Conservation (phyloP, 164 flowering plant species). For the Nymphaea thermarum region DNA sequence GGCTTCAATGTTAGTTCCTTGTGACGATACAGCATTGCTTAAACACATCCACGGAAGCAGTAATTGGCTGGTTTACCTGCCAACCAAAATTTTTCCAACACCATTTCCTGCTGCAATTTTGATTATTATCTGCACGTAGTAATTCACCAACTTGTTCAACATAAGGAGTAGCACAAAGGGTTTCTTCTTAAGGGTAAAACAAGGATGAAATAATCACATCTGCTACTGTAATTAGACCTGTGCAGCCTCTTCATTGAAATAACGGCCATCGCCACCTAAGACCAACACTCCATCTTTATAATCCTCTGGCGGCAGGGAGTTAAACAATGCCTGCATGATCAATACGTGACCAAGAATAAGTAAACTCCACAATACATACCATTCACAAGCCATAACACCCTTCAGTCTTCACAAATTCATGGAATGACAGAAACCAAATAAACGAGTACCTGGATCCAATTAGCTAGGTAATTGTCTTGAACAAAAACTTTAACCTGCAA, state of each 20-base stretch:
- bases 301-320: constrained; percentile 87
- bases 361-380: not conserved
- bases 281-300: constrained; percentile 71
- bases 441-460: constrained; percentile 87
- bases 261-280: constrained; percentile 98
- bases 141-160: not conserved
- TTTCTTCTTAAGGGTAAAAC: not conserved
- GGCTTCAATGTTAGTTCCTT: too few species aligned
- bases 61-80: constrained; percentile 29
- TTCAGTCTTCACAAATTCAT: not conserved
- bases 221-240: constrained; percentile 34
- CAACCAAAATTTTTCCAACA: constrained; percentile 83
- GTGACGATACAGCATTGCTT: not conserved
- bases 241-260: constrained; percentile 84
- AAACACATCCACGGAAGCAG: not conserved
- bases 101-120: constrained; percentile 98
- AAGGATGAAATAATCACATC: not conserved
- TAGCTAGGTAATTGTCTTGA: constrained; percentile 88
- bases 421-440: not conserved
- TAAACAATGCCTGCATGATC: constrained; percentile 56
- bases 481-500: constrained; percentile 80
- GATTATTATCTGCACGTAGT: constrained; percentile 56
- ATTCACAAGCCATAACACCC: not conserved
- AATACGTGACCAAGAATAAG: not conserved
- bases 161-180: not conserved